Evolutionary conservation across 441 rosid species (phyloP).

Genomic region (Kokia cookei): DNA sequence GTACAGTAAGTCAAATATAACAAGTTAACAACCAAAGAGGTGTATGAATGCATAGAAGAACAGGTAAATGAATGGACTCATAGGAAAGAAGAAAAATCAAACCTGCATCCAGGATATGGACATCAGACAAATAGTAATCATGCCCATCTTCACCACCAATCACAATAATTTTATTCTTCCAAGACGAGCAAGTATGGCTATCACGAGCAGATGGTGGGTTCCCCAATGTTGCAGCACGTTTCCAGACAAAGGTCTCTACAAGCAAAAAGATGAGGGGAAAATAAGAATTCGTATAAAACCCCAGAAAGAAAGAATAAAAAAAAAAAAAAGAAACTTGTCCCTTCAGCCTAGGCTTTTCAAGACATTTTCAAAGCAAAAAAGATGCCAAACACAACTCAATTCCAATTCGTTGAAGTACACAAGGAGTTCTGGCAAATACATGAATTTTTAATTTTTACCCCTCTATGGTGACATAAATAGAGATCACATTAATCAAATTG

Average conservation of each 20-base stretch:
- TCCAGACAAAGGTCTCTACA: slow-evolving; percentile 92
- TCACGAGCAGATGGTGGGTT: slow-evolving; percentile 87
- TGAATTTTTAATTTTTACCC: neutral
- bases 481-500: slow-evolving; percentile 5
- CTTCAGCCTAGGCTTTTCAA: neutral
- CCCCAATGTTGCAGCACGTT: slow-evolving; percentile 66
- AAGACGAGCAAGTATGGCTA: slow-evolving; percentile 93
- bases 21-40: neutral
- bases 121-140: slow-evolving; percentile 90
- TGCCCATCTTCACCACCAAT: slow-evolving; percentile 95
- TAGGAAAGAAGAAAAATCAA: neutral
- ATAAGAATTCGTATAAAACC: neutral
- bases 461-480: neutral
- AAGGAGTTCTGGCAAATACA: neutral
- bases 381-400: neutral
- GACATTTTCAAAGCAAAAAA: slow-evolving; percentile 1
- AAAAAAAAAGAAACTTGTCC: neutral
- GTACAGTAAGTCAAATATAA: neutral
- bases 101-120: slow-evolving; percentile 95
- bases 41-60: neutral
- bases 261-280: neutral
- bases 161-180: slow-evolving; percentile 77
- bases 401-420: neutral
- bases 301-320: too few relatives aligned
- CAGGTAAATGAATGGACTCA: neutral